Conservation (phyloP, 768 basidiomycete genomes). For the Russula lepida region DNA sequence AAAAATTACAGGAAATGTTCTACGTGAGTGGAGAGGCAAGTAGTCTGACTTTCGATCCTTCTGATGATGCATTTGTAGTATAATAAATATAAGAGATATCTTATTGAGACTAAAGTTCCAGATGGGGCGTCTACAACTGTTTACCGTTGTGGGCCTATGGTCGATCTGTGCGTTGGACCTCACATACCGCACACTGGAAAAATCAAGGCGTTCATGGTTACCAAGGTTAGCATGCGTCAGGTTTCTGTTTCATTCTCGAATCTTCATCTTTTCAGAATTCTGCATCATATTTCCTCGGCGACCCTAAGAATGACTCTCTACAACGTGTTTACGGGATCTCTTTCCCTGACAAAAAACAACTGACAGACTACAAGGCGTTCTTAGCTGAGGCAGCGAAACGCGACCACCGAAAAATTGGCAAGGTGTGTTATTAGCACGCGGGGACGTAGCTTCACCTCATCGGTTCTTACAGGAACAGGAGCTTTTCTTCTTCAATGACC, state of each 20-base stretch:
- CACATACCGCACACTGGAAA: slow-evolving; percentile 97
- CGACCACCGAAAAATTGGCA: slow-evolving; percentile 94
- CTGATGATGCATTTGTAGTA: slow-evolving; percentile 46
- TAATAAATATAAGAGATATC: slow-evolving; percentile 96
- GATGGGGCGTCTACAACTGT: slow-evolving; percentile 96
- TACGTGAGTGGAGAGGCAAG: slow-evolving; percentile 37
- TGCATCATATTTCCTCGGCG: slow-evolving; percentile 95
- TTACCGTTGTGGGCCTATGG: slow-evolving; percentile 97
- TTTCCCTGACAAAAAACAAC: slow-evolving; percentile 95
- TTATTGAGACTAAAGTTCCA: slow-evolving; percentile 91
- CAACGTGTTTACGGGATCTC: slow-evolving; percentile 98
- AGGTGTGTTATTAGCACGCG: slow-evolving; percentile 32
- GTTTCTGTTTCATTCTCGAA: not conserved
- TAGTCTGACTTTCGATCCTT: not conserved
- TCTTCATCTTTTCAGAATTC: slow-evolving; percentile 56
- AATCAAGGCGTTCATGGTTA: slow-evolving; percentile 96
- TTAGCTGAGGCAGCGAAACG: slow-evolving; percentile 96
- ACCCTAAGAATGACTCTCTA: slow-evolving; percentile 84
- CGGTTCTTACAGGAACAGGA: slow-evolving; percentile 68
- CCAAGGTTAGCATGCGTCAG: slow-evolving; percentile 50
- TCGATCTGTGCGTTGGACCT: slow-evolving; percentile 94
- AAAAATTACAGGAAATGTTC: slow-evolving; percentile 96
- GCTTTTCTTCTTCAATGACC: slow-evolving; percentile 96
- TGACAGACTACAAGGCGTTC: slow-evolving; percentile 91
- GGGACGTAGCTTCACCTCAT: not conserved